Evolutionary conservation across 2,329 filamentous ascomycete species (phyloP).

Genomic region (Rhytidhysteron rufulum): DNA sequence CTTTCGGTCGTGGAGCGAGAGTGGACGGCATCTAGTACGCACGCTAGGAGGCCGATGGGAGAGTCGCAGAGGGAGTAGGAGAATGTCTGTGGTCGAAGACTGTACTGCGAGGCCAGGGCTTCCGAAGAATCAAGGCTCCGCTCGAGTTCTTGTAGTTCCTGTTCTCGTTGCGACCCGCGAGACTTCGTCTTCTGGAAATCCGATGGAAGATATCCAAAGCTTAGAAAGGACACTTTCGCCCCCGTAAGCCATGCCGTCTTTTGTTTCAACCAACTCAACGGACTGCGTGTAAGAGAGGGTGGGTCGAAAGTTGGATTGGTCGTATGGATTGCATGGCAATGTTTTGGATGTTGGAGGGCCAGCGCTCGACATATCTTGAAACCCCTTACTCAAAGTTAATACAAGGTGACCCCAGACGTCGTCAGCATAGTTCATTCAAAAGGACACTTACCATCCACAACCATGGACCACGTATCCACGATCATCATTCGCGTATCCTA

Average conservation of each 20-base stretch:
- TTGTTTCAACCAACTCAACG: slow-evolving; percentile 54
- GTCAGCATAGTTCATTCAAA: background rate
- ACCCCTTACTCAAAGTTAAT: too few relatives aligned
- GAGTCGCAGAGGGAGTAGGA: slow-evolving; percentile 37
- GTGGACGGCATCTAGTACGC: slow-evolving; percentile 29
- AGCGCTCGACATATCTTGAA: slow-evolving; percentile 44
- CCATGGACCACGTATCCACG: slow-evolving; percentile 54
- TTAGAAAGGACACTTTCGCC: slow-evolving; percentile 40
- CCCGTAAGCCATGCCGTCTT: slow-evolving; percentile 44
- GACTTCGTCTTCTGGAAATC: slow-evolving; percentile 40
- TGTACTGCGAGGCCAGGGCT: slow-evolving; percentile 22
- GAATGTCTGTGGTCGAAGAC: slow-evolving; percentile 32
- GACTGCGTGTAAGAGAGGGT: slow-evolving; percentile 46
- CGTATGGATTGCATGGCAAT: slow-evolving; percentile 59
- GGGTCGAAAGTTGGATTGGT: slow-evolving; percentile 53
- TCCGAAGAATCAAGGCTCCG: slow-evolving; percentile 2
- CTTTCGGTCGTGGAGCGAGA: slow-evolving; percentile 12
- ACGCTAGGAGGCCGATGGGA: slow-evolving; percentile 31
- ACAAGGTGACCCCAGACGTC: too few relatives aligned
- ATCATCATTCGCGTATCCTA: slow-evolving; percentile 49
- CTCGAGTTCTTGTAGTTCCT: background rate
- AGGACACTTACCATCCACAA: slow-evolving; percentile 43
- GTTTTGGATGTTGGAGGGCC: slow-evolving; percentile 44
- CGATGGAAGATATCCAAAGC: slow-evolving; percentile 55
- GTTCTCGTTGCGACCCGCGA: background rate